Conservation (phyloP, 768 basidiomycete genomes). For the Postia placenta region DNA sequence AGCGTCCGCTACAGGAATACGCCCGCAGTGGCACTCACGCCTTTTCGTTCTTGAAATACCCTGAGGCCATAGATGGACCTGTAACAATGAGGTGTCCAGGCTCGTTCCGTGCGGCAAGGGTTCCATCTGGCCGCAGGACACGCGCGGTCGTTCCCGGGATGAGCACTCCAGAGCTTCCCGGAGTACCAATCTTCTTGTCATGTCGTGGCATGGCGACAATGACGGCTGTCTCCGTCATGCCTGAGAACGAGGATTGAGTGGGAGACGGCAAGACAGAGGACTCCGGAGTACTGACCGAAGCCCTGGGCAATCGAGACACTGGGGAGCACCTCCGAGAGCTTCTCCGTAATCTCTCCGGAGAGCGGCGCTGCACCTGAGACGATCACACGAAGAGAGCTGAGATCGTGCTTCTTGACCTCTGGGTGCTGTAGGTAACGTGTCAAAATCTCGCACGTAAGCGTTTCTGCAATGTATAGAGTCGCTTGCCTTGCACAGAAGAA, state of each 20-base stretch:
- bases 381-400: conserved; percentile 20
- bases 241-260: conserved; percentile 32
- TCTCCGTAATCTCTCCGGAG: conserved; percentile 24
- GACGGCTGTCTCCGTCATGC: conserved; percentile 61
- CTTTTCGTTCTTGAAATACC: conserved; percentile 48
- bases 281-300: conserved; percentile 40
- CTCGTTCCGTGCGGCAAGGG: conserved; percentile 46
- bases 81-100: conserved; percentile 52
- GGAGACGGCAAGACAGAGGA: not conserved
- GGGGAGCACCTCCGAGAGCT: conserved; percentile 43
- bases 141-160: conserved; percentile 51
- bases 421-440: conserved; percentile 35
- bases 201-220: conserved; percentile 44
- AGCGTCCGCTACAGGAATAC: not conserved
- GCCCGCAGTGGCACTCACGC: conserved; percentile 34
- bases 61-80: conserved; percentile 32
- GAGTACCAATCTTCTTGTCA: conserved; percentile 39
- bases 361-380: conserved; percentile 28
- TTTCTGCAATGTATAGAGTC: not conserved
- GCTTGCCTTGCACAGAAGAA: conserved; percentile 39
- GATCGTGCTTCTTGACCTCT: conserved; percentile 42
- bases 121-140: conserved; percentile 51
- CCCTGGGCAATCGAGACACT: conserved; percentile 50
- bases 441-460: not conserved
- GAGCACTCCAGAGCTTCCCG: conserved; percentile 40